These are phyloP conservation scores for Metschnikowia lachancei DNA, from an alignment of 805 yeast genomes.

Conservation along the genomic window DNA sequence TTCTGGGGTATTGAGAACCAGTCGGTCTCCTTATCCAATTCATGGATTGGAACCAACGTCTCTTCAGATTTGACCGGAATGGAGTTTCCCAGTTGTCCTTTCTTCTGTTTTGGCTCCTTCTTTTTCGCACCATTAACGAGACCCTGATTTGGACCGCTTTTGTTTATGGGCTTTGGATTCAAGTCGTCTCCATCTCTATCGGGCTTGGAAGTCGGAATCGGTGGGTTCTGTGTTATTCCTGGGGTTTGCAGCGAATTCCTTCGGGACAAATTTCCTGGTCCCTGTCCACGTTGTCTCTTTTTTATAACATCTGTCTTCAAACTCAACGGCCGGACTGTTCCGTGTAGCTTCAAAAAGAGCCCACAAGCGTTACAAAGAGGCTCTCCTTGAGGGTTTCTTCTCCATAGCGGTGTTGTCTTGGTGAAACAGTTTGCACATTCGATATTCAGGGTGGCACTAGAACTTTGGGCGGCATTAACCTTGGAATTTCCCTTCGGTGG, in stretches of 20 bases:
- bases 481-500: neutral
- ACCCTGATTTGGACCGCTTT: conserved; percentile 7
- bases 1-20: conserved; percentile 18
- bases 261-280: conserved; percentile 7
- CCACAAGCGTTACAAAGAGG: conserved; percentile 82
- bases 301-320: conserved; percentile 90
- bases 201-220: conserved; percentile 1
- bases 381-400: conserved; percentile 88
- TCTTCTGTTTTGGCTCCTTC: conserved; percentile 1
- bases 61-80: conserved; percentile 6
- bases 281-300: conserved; percentile 68
- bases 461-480: neutral
- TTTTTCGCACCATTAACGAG: neutral
- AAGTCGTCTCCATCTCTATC: conserved; percentile 48
- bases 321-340: conserved; percentile 90
- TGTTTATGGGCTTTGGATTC: conserved; percentile 42
- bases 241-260: conserved; percentile 9
- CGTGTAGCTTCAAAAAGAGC: conserved; percentile 65
- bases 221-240: neutral
- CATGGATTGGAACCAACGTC: conserved; percentile 13
- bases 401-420: conserved; percentile 90
- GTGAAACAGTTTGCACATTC: conserved; percentile 89
- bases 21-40: conserved; percentile 17
- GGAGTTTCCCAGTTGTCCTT: neutral
- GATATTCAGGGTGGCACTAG: conserved; percentile 14